Evolutionary conservation across 2,329 filamentous ascomycete species (phyloP).

Genomic region (Colletotrichum phormii): DNA sequence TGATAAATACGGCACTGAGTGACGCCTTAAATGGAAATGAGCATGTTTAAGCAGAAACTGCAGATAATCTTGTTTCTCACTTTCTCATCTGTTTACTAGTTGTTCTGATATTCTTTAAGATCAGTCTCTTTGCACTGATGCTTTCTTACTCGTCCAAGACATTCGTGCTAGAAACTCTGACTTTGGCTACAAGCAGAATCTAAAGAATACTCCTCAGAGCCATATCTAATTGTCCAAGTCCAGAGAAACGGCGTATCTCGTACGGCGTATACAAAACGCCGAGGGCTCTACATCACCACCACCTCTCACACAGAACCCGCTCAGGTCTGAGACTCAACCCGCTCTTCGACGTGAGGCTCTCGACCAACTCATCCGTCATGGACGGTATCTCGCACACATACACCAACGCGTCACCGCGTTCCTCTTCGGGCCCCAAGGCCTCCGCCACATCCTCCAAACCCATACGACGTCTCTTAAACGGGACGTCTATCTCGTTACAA

Average conservation of each 20-base stretch:
- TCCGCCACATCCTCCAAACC: slow-evolving; percentile 53
- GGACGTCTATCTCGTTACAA: slow-evolving; percentile 41
- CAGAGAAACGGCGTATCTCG: no score
- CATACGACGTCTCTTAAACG: slow-evolving; percentile 55
- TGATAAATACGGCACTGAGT: no score
- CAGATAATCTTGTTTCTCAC: no score
- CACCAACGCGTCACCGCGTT: slow-evolving; percentile 57
- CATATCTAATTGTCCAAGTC: not conserved
- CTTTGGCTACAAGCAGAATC: no score
- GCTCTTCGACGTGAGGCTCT: slow-evolving; percentile 50
- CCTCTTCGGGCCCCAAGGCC: slow-evolving; percentile 50
- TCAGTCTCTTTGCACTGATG: no score
- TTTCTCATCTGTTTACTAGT: no score
- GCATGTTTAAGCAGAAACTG: no score
- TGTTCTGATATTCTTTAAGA: no score
- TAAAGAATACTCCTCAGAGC: not conserved
- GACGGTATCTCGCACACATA: slow-evolving; percentile 76
- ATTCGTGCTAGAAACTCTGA: no score
- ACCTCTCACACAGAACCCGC: slow-evolving; percentile 51
- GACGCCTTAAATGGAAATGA: no score
- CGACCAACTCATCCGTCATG: slow-evolving; percentile 77
- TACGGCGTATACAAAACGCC: not conserved
- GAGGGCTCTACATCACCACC: slow-evolving; percentile 46
- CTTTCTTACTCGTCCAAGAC: no score
- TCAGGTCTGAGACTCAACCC: slow-evolving; percentile 42